phyloP scores from a whole-genome alignment of 495 filamentous ascomycete species.

The Podospora comata region DNA sequence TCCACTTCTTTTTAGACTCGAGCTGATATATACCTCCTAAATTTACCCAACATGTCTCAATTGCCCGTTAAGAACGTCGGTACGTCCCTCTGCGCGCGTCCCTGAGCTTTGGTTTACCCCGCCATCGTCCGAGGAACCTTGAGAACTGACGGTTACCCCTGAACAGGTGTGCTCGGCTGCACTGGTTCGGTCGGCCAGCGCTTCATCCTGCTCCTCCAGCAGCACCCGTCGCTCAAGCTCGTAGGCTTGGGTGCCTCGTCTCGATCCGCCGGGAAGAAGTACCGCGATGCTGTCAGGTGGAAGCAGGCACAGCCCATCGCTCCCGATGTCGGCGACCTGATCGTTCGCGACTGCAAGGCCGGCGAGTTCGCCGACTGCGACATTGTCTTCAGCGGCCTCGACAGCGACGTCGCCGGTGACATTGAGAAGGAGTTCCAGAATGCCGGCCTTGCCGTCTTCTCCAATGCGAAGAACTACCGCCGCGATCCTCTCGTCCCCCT shows the following conservation, averaged over 20 bases:
- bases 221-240: conserved; percentile 72
- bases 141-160: conserved; percentile 13
- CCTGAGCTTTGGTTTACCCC: conserved; percentile 1
- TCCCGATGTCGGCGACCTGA: conserved; percentile 59
- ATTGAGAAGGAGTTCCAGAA: conserved; percentile 79
- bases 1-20: not conserved
- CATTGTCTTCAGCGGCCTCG: conserved; percentile 83
- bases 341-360: conserved; percentile 72
- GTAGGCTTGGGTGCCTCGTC: conserved; percentile 76
- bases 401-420: conserved; percentile 78
- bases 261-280: conserved; percentile 75
- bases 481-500: conserved; percentile 78
- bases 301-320: conserved; percentile 75
- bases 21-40: not conserved
- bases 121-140: not conserved
- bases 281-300: conserved; percentile 79
- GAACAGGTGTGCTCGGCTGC: conserved; percentile 63
- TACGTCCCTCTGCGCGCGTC: conserved; percentile 27
- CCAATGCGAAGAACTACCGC: conserved; percentile 87
- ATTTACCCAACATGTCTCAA: conserved; percentile 35
- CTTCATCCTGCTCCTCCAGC: conserved; percentile 76
- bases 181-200: conserved; percentile 85
- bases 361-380: conserved; percentile 77
- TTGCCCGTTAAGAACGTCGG: conserved; percentile 53
- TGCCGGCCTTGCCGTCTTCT: conserved; percentile 76